Conservation (phyloP, 2,329 filamentous ascomycete species). For the Xenosphaeropsis pyriputrescens region DNA sequence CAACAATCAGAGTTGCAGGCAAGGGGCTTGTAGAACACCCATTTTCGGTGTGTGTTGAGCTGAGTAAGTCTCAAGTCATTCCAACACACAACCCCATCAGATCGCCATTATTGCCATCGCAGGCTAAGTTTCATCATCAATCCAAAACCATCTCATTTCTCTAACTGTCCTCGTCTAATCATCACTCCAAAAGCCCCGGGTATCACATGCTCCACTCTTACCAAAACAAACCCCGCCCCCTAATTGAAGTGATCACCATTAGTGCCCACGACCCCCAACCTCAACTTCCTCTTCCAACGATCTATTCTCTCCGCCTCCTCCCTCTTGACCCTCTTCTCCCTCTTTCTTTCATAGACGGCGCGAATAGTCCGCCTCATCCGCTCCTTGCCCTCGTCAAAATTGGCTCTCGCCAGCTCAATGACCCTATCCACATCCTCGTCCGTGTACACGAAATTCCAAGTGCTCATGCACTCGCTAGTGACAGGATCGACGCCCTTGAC, state of each 20-base stretch:
- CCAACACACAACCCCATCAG: too few species aligned
- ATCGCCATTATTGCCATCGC: too few species aligned
- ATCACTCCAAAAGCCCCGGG: too few species aligned
- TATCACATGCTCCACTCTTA: too few species aligned
- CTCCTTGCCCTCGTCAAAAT: slow-evolving; percentile 71
- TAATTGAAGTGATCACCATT: slow-evolving; percentile 55
- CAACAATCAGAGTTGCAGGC: too few species aligned
- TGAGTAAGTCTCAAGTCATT: too few species aligned
- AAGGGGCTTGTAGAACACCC: too few species aligned
- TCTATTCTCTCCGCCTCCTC: slow-evolving; percentile 26
- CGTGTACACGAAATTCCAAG: slow-evolving; percentile 97
- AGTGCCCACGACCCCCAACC: slow-evolving; percentile 37
- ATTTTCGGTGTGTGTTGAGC: too few species aligned
- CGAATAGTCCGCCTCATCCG: slow-evolving; percentile 65
- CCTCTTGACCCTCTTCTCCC: slow-evolving; percentile 42
- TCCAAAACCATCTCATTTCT: too few species aligned
- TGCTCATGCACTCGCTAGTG: slow-evolving; percentile 74
- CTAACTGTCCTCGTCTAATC: too few species aligned
- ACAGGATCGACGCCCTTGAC: slow-evolving; percentile 73
- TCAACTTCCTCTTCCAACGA: slow-evolving; percentile 29
- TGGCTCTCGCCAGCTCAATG: slow-evolving; percentile 67
- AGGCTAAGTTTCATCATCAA: too few species aligned
- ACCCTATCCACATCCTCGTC: slow-evolving; percentile 80
- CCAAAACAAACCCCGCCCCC: slow-evolving; percentile 5
- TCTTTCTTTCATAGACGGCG: slow-evolving; percentile 90